Base-by-base conservation (phyloP, 495 filamentous ascomycete genomes). In the Cryomyces antarcticus region DNA sequence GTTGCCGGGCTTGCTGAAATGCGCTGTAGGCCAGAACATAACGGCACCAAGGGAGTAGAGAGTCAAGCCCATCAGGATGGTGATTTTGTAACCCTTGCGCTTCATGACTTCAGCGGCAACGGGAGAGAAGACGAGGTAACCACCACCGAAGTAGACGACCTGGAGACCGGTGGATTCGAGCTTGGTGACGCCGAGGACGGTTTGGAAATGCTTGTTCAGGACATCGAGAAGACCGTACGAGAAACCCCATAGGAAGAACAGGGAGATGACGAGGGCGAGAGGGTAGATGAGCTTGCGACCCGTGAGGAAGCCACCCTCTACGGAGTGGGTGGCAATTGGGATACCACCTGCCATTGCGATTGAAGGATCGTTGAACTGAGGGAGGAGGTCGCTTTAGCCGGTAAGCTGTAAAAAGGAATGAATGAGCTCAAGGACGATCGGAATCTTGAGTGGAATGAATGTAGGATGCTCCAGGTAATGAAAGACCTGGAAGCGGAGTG, bases 201-300 rank as follows among this genome's bases (percentile, higher is more conserved):
- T 60, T 53, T 73, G 71, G 57, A 73, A 72, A 48, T 73, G 67
- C 39, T 70, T 71, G 50, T 89, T 88, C 37, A 92, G 67, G 0
- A 77, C 69, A 44, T 80, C 77, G 7, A 92, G 67, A 28, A 93
- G 69, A 10, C 84, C 82, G 54, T 92, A 89, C 0, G 80, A 77
- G 48, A 93, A 82, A 0, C 85, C 82, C 84, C 80, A 87, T 5
- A 89, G 65, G 58, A 92, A 87, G 60, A 86, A 88, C 4, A 88
- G 64, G 42, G 84, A 64, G 6, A 78, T 85, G 39, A 80, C 76
- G 31, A 83, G 57, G 28, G 65, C 65, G 17, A 71, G 60, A 0
- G 73, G 74, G 11, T 64, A 58, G 36, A 77, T 52, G 34, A 52
- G 46, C 28, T 27, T 38, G 28, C 37, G 37, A 6, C 49, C 49